Percentiles rank a stretch among this genome's conserved stretches.
These are phyloP conservation scores for Candida maris DNA, from an alignment of 805 yeast species.

Conservation along the genomic window DNA sequence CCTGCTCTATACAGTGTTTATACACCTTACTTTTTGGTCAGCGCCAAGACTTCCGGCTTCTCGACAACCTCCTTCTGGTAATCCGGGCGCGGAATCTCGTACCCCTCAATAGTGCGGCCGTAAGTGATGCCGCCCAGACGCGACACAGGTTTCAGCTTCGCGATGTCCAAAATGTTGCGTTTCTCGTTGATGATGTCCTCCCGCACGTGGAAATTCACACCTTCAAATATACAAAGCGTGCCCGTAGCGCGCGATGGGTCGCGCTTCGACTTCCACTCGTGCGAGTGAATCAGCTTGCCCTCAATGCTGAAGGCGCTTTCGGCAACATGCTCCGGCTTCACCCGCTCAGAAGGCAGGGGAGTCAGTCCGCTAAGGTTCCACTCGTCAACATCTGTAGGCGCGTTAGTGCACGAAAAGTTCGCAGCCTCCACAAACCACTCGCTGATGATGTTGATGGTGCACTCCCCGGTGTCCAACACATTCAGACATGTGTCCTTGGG, in stretches of 20 bases:
- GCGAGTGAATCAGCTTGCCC: conserved; percentile 43
- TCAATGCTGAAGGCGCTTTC: conserved; percentile 61
- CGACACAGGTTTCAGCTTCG: conserved; percentile 49
- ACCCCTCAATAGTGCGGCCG: conserved; percentile 42
- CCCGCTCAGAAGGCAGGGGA: conserved; percentile 39
- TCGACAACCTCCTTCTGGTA: conserved; percentile 23
- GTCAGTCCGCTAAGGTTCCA: conserved; percentile 56
- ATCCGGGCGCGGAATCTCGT: conserved; percentile 43
- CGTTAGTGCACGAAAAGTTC: conserved; percentile 42
- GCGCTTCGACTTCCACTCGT: conserved; percentile 41
- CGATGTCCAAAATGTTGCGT: conserved; percentile 37
- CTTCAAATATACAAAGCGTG: conserved; percentile 46
- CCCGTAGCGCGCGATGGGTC: conserved; percentile 36
- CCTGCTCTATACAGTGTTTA: not conserved
- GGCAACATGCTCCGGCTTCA: conserved; percentile 54
- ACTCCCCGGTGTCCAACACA: conserved; percentile 48
- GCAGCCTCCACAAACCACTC: conserved; percentile 70
- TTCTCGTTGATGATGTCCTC: conserved; percentile 49
- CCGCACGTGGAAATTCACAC: conserved; percentile 52
- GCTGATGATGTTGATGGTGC: conserved; percentile 52
- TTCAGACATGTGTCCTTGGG: conserved; percentile 51
- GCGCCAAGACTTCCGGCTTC: conserved; percentile 7
- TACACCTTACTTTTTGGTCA: too few relatives aligned
- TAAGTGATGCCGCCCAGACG: conserved; percentile 53
- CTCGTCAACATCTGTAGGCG: conserved; percentile 51